Evolutionary conservation across 129 eudicot species (phyloP), one percentile per base, ranked within the genome.

Genomic region (Apium graveolens): DNA sequence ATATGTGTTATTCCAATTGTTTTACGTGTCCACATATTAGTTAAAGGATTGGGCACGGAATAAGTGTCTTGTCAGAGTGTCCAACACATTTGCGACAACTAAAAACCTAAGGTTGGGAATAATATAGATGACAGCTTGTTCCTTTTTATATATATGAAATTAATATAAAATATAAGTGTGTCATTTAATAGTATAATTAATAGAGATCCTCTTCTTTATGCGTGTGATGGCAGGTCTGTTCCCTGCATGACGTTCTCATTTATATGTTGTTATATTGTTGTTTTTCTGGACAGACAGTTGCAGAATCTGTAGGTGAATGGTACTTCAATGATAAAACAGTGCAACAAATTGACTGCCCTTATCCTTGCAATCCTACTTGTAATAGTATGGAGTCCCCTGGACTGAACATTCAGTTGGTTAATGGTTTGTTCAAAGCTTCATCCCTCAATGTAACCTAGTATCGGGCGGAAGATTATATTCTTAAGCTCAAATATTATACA

Each of bases 281-380:
- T n/a, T 42, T 43, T 48, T 5, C 16, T 48, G 51, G 85, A 76
- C 83, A 96, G 99, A 92, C 95, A 27, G 80, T 96, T 83, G 99
- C 99, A 74, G 96, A 92, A 82, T 65, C 92, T 37, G 99, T 96
- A 39, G 96, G 97, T 41, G 94, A 96, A 83, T 96, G 99, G 99
- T 96, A 84, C 85, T 92, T 96, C 82, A 80, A 90, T 45, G 53
- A 92, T 48, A 79, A 77, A 80, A 82, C 21, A 57, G 85, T 86
- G n/a, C 83, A 86, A 77, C 83, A 81, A n/a, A 85, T 96, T 3
- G 97, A 96, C 74, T 96, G 99, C 80, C 90, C 90, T 27, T 96
- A 81, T 82, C 99, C 97, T 7, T 96, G 99, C 88, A 90, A 92
- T 81, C 96, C 97, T 43, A 92, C 99, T 55, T 96, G 99, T 86